Base-by-base conservation (phyloP, 805 yeast species). In the Nakazawaea holstii region DNA sequence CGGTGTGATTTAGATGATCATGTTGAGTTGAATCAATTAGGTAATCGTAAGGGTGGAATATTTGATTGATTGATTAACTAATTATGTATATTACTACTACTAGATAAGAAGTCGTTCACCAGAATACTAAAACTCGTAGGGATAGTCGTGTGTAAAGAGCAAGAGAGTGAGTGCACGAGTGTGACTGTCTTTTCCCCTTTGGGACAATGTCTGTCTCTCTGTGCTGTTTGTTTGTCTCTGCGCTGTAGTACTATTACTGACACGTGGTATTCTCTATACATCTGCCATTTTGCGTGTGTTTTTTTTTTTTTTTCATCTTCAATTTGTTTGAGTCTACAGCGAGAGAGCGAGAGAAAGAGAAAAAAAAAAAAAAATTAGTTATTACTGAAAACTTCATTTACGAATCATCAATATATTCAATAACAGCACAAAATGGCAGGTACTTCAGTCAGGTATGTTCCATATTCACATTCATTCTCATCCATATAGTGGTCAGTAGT, bases 371-470 rank as follows among this genome's bases (percentile, higher is more conserved):
- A 31, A 44, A 31, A 35, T 30, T 11, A 6, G 10, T 36, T 4
- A 26, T 3, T 37, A 24, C 39, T 45, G 43, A 33, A 45, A 39
- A 31, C 33, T 39, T 39, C 35, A 20, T 20, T 27, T 33, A 29
- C 30, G 41, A 27, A 39, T 29, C 35, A 39, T 26, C 28, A 39
- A 14, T 27, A 36, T 36, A 29, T 29, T 40, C 40, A 42, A 42
- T 35, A 8, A 42, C 39, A 42, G 45, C 45, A 42, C 30, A 80
- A 77, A 68, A 89, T 89, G 96, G 86, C 95, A 82, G 96, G 96
- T 87, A 91, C 84, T 83, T 84, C 96, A 80, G 96, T 89, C 75
- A 88, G 92, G 96, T 87, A 87, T 70, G 95, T 86, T 45, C n/a
- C 11, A 13, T 29, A n/a, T 13, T 32, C n/a, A 35, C 7, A 24